Conservation (phyloP, 495 filamentous ascomycete species). For the Hypoxylon fuscum region DNA sequence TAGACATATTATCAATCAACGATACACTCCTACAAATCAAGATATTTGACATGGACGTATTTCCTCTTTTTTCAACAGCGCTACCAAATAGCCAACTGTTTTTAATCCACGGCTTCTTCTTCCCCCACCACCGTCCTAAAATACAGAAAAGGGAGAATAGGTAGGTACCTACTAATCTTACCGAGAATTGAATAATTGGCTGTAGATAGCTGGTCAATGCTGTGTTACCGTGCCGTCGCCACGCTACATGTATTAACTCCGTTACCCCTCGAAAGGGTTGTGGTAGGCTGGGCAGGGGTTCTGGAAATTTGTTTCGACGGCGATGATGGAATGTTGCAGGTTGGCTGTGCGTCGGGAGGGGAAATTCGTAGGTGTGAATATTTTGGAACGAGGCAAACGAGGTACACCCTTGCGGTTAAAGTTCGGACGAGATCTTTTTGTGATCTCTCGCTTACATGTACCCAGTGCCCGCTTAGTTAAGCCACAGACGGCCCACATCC, state of each 20-base stretch:
- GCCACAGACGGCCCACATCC: too few relatives aligned
- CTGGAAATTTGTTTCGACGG: conserved; percentile 24
- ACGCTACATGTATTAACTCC: conserved; percentile 8
- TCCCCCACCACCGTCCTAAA: too few relatives aligned
- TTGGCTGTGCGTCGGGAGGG: conserved; percentile 40
- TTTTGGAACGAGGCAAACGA: conserved; percentile 24
- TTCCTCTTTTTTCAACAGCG: neutral
- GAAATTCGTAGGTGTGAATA: conserved; percentile 46
- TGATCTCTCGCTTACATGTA: too few relatives aligned
- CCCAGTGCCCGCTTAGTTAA: too few relatives aligned
- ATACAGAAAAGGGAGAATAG: neutral
- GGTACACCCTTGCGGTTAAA: neutral
- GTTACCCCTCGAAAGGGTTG: conserved; percentile 21
- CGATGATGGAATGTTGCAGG: conserved; percentile 40
- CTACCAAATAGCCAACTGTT: neutral
- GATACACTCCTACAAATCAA: conserved; percentile 14
- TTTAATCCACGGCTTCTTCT: neutral
- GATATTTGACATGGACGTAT: neutral
- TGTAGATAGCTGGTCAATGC: conserved; percentile 12
- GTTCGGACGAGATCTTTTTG: neutral
- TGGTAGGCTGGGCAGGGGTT: conserved; percentile 31
- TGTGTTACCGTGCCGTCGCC: conserved; percentile 29
- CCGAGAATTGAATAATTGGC: conserved; percentile 22
- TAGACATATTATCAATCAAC: conserved; percentile 38
- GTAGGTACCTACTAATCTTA: conserved; percentile 22